Base-by-base conservation (phyloP, 1,284 basidiomycete species). In the Cystobasidium sp. region DNA sequence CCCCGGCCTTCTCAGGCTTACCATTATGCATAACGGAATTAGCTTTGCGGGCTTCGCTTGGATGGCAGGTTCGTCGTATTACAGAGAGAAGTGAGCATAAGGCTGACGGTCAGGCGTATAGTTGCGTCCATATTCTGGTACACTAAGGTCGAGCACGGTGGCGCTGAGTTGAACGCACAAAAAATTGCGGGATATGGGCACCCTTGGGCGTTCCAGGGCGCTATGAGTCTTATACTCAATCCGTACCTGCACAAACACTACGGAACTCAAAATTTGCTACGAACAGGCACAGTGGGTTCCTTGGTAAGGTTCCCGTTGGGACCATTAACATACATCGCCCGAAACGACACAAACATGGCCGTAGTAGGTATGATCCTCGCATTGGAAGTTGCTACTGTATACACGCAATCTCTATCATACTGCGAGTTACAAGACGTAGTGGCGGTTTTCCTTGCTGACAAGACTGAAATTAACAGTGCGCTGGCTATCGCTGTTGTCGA, bases 61-160 rank as follows among this genome's bases (percentile, higher is more conserved):
- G 55, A 6, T 41, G 22, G 55, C 22, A 31, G 24, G 22, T 58
- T 7, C 55, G 22, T 58, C 16, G 18, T 52, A 18, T n/a, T n/a
- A 20, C 51, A 14, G 22, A 52, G n/a, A n/a, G n/a, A n/a, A n/a
- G n/a, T n/a, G n/a, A n/a, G n/a, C n/a, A n/a, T n/a, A n/a, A n/a
- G n/a, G n/a, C n/a, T n/a, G n/a, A n/a, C n/a, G n/a, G n/a, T n/a
- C n/a, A n/a, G n/a, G n/a, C n/a, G 6, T 6, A 31, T 31, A 66
- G 64, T 66, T 20, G 6, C 47, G 20, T 31, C 64, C 5, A 14
- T 66, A 10, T 66, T 66, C 46, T 66, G 64, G 64, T 66, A 66
- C 24, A 66, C 64, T 3, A 51, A 49, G 14, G 18, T 22, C 14
- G 24, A 16, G 5, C 64, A 51, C 6, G 64, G 64, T 6, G 64